A percentile compares a stretch with the other conserved stretches of the same genome.
Evolutionary conservation across 2,329 filamentous ascomycete genomes (phyloP).

Genomic region (Fusarium lyarnte): DNA sequence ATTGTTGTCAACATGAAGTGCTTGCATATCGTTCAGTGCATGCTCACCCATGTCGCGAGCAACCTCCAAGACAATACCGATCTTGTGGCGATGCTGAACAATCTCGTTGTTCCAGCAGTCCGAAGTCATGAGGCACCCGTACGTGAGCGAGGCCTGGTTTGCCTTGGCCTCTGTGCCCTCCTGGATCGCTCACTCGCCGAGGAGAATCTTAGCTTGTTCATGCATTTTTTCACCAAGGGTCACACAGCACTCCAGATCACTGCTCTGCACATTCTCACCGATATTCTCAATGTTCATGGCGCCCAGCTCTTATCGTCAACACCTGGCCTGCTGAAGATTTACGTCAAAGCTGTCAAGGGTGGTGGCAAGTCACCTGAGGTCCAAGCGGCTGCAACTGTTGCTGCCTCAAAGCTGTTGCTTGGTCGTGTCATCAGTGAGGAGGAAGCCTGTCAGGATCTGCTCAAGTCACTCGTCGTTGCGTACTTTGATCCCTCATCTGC

Average conservation of each 20-base stretch:
- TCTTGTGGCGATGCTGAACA: slow-evolving; percentile 98
- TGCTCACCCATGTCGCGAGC: slow-evolving; percentile 91
- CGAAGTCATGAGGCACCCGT: slow-evolving; percentile 93
- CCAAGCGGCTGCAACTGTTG: slow-evolving; percentile 82
- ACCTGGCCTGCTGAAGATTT: slow-evolving; percentile 82
- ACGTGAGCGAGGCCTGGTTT: slow-evolving; percentile 87
- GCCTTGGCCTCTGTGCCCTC: slow-evolving; percentile 88
- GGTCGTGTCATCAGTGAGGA: slow-evolving; percentile 78
- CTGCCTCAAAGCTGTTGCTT: slow-evolving; percentile 86
- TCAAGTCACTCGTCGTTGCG: slow-evolving; percentile 83
- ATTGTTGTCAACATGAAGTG: slow-evolving; percentile 99
- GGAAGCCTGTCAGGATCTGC: slow-evolving; percentile 74
- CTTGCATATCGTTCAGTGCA: slow-evolving; percentile 95
- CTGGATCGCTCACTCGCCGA: slow-evolving; percentile 91
- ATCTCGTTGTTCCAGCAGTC: slow-evolving; percentile 93
- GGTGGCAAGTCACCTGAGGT: slow-evolving; percentile 76
- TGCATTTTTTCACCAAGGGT: slow-evolving; percentile 95
- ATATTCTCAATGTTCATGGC: slow-evolving; percentile 91
- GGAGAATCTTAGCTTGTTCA: slow-evolving; percentile 91
- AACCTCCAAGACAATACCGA: slow-evolving; percentile 89
- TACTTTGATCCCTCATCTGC: slow-evolving; percentile 90
- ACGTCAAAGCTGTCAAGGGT: slow-evolving; percentile 81
- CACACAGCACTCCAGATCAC: slow-evolving; percentile 90
- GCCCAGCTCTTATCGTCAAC: slow-evolving; percentile 76
- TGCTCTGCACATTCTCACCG: slow-evolving; percentile 88